Percentiles rank a stretch among this genome's conserved stretches.
Conservation (phyloP, 2,329 filamentous ascomycete genomes). For the Colletotrichum agaves region DNA sequence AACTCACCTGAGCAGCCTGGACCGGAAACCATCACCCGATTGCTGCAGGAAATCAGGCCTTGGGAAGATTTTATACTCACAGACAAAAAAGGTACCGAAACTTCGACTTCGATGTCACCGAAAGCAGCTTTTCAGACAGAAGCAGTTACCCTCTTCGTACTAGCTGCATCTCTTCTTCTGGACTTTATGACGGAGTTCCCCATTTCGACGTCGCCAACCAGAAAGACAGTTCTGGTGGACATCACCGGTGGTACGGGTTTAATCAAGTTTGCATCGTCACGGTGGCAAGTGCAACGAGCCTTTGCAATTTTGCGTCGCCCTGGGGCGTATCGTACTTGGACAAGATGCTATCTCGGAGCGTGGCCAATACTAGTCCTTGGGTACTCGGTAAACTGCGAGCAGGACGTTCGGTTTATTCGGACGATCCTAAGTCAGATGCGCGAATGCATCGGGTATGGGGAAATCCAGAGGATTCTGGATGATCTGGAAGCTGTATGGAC, state of each 20-base stretch:
- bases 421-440: neutral
- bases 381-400: neutral
- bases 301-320: neutral
- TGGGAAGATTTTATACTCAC: neutral
- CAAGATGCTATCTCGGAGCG: neutral
- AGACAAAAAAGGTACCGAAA: fast-evolving
- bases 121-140: neutral
- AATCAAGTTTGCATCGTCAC: neutral
- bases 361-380: neutral
- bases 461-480: constrained; percentile 6
- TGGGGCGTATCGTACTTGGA: neutral
- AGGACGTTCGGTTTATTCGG: neutral
- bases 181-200: neutral
- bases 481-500: neutral
- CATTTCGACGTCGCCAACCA: neutral
- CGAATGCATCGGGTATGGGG: constrained; percentile 6
- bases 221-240: neutral
- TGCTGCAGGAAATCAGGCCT: neutral
- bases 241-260: no score
- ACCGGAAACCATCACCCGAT: fast-evolving
- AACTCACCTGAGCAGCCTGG: neutral
- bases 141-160: neutral
- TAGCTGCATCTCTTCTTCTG: neutral
- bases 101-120: fast-evolving
- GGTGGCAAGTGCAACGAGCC: constrained; percentile 3